Percentiles rank a stretch among this genome's conserved stretches.
phyloP scores from a whole-genome alignment of 345 rosid genomes.

The Eucalyptus leucophloia region DNA sequence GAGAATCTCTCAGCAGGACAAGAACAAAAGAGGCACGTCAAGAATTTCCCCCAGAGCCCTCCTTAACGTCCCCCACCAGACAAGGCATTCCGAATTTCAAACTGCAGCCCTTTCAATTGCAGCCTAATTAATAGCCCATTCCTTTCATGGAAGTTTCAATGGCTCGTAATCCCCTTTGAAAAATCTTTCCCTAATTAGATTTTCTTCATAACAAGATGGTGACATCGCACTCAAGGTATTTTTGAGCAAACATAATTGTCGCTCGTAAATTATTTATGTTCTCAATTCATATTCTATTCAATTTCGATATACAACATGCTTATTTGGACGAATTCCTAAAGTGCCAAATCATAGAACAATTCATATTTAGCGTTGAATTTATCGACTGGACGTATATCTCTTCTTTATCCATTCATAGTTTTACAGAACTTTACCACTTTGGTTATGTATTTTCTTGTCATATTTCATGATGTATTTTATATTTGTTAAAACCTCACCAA shows the following conservation, averaged over 20 bases:
- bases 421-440: not conserved
- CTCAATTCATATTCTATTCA: not conserved
- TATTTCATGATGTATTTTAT: not conserved
- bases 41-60: not conserved
- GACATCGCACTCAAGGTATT: not conserved
- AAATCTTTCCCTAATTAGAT: not conserved
- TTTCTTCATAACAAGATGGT: not conserved
- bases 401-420: not conserved
- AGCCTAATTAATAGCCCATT: not conserved
- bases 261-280: not conserved
- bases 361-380: not conserved
- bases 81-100: not conserved
- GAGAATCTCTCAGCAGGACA: not conserved
- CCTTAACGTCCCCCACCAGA: not conserved
- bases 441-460: not conserved
- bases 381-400: accelerated
- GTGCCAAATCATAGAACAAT: not conserved
- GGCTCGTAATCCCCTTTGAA: not conserved
- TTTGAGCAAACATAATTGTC: not conserved
- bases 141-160: not conserved
- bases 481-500: not conserved
- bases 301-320: not conserved
- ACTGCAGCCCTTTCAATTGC: not conserved
- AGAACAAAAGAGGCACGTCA: not conserved
- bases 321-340: not conserved